phyloP scores from a whole-genome alignment of 768 basidiomycete species.

The Pulveroboletus frians region DNA sequence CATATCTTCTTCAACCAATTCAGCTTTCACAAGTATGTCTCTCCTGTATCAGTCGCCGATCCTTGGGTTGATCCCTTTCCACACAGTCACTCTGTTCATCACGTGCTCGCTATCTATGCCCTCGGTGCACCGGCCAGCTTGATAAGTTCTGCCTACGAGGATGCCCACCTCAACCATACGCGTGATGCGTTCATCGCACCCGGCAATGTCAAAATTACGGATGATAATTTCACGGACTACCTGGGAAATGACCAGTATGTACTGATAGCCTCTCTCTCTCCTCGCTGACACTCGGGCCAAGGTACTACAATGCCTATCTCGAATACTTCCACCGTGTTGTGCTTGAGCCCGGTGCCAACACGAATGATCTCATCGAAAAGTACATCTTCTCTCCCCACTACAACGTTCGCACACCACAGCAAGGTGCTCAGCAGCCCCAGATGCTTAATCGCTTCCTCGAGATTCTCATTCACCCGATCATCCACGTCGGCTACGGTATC shows the following conservation, averaged over 20 bases:
- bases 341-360: constrained; percentile 25
- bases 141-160: constrained; percentile 39
- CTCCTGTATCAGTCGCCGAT: neutral
- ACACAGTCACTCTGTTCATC: constrained; percentile 52
- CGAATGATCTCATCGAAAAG: constrained; percentile 47
- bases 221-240: constrained; percentile 21
- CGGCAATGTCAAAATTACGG: constrained; percentile 21
- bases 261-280: neutral
- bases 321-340: constrained; percentile 29
- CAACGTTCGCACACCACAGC: constrained; percentile 36
- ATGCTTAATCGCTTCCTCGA: constrained; percentile 58
- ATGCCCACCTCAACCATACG: constrained; percentile 37
- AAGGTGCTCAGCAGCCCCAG: constrained; percentile 38
- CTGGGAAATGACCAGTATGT: constrained; percentile 30
- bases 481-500: constrained; percentile 57
- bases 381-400: constrained; percentile 52
- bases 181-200: constrained; percentile 30
- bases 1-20: constrained; percentile 50
- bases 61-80: neutral
- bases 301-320: constrained; percentile 31
- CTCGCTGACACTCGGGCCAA: constrained; percentile 1
- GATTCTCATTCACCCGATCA: constrained; percentile 61
- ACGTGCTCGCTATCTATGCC: constrained; percentile 52
- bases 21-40: constrained; percentile 30
- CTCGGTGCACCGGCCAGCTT: constrained; percentile 47